Conservation (phyloP, 1,284 basidiomycete species). For the Ceratobasidium sp. region DNA sequence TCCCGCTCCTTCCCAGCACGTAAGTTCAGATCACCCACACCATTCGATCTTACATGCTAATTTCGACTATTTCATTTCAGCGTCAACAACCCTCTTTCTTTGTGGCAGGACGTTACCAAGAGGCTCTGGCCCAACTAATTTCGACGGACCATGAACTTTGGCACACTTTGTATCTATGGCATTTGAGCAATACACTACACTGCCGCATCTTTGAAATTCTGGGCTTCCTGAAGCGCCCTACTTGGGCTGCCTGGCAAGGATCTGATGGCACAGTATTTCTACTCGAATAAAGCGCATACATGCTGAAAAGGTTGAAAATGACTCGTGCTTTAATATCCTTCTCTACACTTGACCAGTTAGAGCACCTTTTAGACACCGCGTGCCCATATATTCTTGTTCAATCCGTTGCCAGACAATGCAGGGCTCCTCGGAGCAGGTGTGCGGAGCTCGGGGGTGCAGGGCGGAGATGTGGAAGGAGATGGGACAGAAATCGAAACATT, state of each 20-base stretch:
- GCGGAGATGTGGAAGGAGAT: not conserved
- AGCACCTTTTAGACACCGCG: too few relatives aligned
- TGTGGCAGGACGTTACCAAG: slow-evolving; percentile 20
- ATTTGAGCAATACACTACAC: too few relatives aligned
- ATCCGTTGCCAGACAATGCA: not conserved
- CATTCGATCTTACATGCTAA: not conserved
- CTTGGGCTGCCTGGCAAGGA: too few relatives aligned
- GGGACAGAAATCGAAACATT: not conserved
- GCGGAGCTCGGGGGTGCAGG: not conserved
- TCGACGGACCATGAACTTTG: not conserved
- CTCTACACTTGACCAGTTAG: too few relatives aligned
- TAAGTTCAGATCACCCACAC: not conserved
- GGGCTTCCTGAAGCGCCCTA: too few relatives aligned
- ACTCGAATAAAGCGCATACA: slow-evolving; percentile 1
- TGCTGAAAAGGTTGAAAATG: not conserved
- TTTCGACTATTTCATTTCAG: not conserved
- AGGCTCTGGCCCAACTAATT: slow-evolving; percentile 30
- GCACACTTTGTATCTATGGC: not conserved
- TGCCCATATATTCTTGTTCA: not conserved
- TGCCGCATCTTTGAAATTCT: too few relatives aligned
- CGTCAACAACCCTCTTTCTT: slow-evolving; percentile 18
- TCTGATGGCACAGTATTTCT: too few relatives aligned
- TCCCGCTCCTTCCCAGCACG: slow-evolving; percentile 34
- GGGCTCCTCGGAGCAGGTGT: not conserved
- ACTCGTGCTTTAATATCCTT: not conserved